Conservation (phyloP, 2,329 filamentous ascomycete genomes). For the Trichoderma semiorbis region DNA sequence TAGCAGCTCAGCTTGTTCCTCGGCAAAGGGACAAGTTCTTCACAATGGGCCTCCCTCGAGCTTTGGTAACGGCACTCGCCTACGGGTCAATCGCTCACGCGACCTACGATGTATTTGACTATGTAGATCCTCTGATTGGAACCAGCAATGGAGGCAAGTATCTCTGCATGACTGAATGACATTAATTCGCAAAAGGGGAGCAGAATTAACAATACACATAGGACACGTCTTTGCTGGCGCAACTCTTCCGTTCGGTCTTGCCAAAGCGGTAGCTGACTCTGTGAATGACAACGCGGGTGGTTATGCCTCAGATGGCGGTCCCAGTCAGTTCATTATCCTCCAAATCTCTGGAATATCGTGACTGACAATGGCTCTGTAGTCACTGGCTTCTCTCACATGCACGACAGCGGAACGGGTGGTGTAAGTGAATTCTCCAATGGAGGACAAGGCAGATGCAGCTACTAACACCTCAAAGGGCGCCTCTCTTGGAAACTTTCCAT, state of each 20-base stretch:
- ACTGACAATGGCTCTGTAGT: slow-evolving; percentile 20
- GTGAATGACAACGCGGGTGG: slow-evolving; percentile 28
- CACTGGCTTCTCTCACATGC: slow-evolving; percentile 32
- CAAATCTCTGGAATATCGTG: neutral
- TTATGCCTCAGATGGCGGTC: slow-evolving; percentile 26
- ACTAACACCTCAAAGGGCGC: slow-evolving; percentile 28
- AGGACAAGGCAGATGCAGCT: neutral
- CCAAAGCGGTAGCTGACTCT: slow-evolving; percentile 29
- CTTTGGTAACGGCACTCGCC: neutral
- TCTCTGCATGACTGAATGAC: neutral
- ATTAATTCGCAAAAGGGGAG: neutral
- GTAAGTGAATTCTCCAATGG: slow-evolving; percentile 25
- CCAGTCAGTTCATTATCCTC: slow-evolving; percentile 19
- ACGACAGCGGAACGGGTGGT: slow-evolving; percentile 30
- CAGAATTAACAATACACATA: neutral
- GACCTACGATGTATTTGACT: slow-evolving; percentile 23
- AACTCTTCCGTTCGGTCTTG: slow-evolving; percentile 30
- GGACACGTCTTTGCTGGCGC: slow-evolving; percentile 31
- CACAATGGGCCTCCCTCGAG: slow-evolving; percentile 3
- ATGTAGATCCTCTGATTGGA: slow-evolving; percentile 28
- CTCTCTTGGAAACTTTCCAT: slow-evolving; percentile 51
- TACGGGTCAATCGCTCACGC: slow-evolving; percentile 1
- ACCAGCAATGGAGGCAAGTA: slow-evolving; percentile 26
- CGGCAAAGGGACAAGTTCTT: neutral
- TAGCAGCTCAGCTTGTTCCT: neutral